Percentiles rank a stretch among this genome's conserved stretches.
Conservation (phyloP, 371 early-diverging fungal species). For the Syncephalastrum contaminatum region DNA sequence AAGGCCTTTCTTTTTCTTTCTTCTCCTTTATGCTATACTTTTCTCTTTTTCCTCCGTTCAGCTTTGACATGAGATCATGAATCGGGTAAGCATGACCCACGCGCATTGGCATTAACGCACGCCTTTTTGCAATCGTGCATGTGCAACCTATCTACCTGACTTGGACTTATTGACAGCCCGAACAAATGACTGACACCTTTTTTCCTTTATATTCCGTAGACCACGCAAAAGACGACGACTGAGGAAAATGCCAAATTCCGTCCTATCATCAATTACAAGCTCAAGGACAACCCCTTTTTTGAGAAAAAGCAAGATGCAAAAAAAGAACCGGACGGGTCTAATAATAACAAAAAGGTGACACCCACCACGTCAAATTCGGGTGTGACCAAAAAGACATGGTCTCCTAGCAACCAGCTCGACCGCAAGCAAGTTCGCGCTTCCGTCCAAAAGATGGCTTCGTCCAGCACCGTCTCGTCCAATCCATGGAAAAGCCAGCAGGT, state of each 20-base stretch:
- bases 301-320: neutral
- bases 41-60: conserved; percentile 3
- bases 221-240: conserved; percentile 4
- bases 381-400: neutral
- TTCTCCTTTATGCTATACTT: conserved; percentile 1
- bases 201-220: neutral
- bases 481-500: conserved; percentile 15
- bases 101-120: neutral
- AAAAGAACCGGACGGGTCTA: neutral
- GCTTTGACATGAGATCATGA: conserved; percentile 4
- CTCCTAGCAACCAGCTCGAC: neutral
- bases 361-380: neutral
- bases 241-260: neutral
- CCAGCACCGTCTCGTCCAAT: conserved; percentile 15
- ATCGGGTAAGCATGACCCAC: conserved; percentile 1
- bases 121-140: neutral
- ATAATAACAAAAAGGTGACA: neutral
- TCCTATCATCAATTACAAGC: conserved; percentile 15
- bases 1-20: neutral
- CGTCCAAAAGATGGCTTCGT: conserved; percentile 15
- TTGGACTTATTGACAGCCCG: conserved; percentile 1
- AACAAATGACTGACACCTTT: neutral
- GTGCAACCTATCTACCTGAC: neutral
- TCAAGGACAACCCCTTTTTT: conserved; percentile 20
- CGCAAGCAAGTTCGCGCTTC: conserved; percentile 16